Percentiles rank a stretch among this genome's conserved stretches.
These are phyloP conservation scores for Pythium brachiatum DNA, from an alignment of 352 stramenopile genomes.

Conservation along the genomic window DNA sequence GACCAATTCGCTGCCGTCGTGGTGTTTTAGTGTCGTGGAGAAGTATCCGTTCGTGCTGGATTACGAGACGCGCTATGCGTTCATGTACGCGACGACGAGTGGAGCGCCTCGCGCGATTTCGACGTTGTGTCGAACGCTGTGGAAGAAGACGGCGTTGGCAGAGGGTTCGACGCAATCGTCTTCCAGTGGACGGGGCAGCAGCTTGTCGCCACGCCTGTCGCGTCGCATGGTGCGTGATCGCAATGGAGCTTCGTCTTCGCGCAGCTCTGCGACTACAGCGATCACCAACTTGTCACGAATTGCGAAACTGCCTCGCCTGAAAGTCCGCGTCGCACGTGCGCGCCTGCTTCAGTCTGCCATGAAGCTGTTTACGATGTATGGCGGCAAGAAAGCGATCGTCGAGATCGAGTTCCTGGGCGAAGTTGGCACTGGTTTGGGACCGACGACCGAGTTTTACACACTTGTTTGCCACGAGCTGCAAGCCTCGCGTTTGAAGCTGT, in stretches of 20 bases:
- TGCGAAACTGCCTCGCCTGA: slow-evolving; percentile 71
- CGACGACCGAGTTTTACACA: slow-evolving; percentile 80
- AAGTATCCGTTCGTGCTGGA: slow-evolving; percentile 65
- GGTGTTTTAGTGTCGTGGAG: slow-evolving; percentile 49
- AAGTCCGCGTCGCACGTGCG: slow-evolving; percentile 64
- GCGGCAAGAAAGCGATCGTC: slow-evolving; percentile 71
- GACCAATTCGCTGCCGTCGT: slow-evolving; percentile 54
- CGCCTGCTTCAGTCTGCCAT: slow-evolving; percentile 64
- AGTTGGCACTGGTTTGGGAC: slow-evolving; percentile 68
- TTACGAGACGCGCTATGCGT: slow-evolving; percentile 61
- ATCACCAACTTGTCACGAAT: slow-evolving; percentile 58
- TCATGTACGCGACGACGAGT: slow-evolving; percentile 67
- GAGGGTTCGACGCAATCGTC: slow-evolving; percentile 35
- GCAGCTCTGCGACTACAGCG: slow-evolving; percentile 23
- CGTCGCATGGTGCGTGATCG: slow-evolving; percentile 40
- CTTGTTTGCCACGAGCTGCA: slow-evolving; percentile 75
- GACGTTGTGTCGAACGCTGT: slow-evolving; percentile 64
- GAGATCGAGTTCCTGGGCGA: slow-evolving; percentile 81
- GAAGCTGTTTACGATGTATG: slow-evolving; percentile 72
- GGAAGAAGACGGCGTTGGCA: slow-evolving; percentile 47
- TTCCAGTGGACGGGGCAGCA: slow-evolving; percentile 5
- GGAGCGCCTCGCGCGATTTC: slow-evolving; percentile 66
- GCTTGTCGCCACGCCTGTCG: slow-evolving; percentile 3
- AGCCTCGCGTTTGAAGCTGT: slow-evolving; percentile 50
- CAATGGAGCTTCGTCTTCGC: slow-evolving; percentile 27